A percentile compares a stretch with the other conserved stretches of the same genome.
Evolutionary conservation across 495 filamentous ascomycete genomes (phyloP).

Genomic region (Penicillium simplicissimum): DNA sequence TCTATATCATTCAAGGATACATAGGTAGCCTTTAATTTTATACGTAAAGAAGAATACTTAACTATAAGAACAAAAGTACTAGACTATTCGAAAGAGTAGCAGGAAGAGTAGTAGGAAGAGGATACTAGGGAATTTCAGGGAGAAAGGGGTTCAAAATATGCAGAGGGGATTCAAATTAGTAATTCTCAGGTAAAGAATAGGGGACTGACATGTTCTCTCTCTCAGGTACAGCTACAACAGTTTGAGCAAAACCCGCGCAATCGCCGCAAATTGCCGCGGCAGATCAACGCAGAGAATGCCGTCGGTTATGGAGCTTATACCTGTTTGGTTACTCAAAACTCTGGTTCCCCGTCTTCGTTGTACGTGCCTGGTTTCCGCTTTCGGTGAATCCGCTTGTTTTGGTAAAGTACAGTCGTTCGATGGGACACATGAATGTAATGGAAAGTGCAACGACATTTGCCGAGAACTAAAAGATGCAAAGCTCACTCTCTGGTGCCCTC

Average conservation of each 20-base stretch:
- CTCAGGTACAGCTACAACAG: background rate
- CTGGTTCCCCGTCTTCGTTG: constrained; percentile 3
- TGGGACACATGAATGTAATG: background rate
- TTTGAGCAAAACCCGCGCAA: constrained; percentile 31
- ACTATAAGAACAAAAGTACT: too few relatives aligned
- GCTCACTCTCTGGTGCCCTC: background rate
- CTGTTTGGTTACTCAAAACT: background rate
- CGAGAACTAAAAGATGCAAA: background rate
- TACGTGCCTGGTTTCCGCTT: constrained; percentile 12
- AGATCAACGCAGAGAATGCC: constrained; percentile 15
- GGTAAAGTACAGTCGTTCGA: background rate
- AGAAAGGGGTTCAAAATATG: too few relatives aligned
- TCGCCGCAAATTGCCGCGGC: constrained; percentile 25
- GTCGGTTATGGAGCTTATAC: constrained; percentile 4
- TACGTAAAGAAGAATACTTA: too few relatives aligned
- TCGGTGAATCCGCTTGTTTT: constrained; percentile 5
- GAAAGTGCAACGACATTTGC: background rate
- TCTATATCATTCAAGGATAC: too few relatives aligned
- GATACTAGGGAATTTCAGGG: too few relatives aligned
- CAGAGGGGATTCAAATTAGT: too few relatives aligned
- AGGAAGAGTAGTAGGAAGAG: too few relatives aligned
- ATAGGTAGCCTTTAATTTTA: too few relatives aligned
- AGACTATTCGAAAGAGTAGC: too few relatives aligned
- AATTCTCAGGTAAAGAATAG: too few relatives aligned
- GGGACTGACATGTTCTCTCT: background rate